phyloP scores from a whole-genome alignment of 2,329 filamentous ascomycete genomes.

The Fonsecaea pedrosoi region DNA sequence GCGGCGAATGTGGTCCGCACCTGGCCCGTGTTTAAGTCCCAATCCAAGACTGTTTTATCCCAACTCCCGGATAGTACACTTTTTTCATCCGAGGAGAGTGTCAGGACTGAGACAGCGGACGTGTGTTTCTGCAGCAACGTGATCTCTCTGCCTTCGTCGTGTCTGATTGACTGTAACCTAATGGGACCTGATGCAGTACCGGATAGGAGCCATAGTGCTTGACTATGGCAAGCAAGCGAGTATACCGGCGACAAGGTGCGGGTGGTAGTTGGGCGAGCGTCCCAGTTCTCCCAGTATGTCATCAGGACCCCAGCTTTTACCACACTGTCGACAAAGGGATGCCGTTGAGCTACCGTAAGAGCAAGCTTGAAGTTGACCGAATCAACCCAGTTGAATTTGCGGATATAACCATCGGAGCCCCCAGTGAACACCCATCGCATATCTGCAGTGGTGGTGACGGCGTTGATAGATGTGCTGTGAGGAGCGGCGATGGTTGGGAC shows the following conservation, averaged over 20 bases:
- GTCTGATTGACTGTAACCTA: slow-evolving; percentile 89
- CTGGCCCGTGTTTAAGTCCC: slow-evolving; percentile 89
- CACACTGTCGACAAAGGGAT: slow-evolving; percentile 97
- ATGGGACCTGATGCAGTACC: slow-evolving; percentile 90
- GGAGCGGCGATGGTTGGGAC: slow-evolving; percentile 96
- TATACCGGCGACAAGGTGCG: slow-evolving; percentile 76
- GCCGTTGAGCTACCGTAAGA: slow-evolving; percentile 90
- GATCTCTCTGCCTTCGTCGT: slow-evolving; percentile 93
- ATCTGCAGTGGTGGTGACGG: slow-evolving; percentile 88
- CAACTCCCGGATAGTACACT: slow-evolving; percentile 91
- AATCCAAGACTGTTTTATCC: slow-evolving; percentile 94
- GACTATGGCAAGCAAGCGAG: slow-evolving; percentile 86
- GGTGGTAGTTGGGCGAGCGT: slow-evolving; percentile 57
- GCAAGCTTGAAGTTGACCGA: slow-evolving; percentile 95
- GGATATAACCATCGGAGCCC: slow-evolving; percentile 91
- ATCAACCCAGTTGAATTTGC: slow-evolving; percentile 94
- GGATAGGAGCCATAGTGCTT: slow-evolving; percentile 88
- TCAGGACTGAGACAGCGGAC: slow-evolving; percentile 88
- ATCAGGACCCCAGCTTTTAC: slow-evolving; percentile 92
- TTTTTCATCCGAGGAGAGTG: slow-evolving; percentile 80
- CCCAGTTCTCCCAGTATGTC: slow-evolving; percentile 99
- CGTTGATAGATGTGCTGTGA: slow-evolving; percentile 93
- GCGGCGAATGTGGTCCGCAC: slow-evolving; percentile 77
- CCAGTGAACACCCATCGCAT: slow-evolving; percentile 95
- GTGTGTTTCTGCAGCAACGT: slow-evolving; percentile 80